phyloP scores from a whole-genome alignment of 2,329 filamentous ascomycete species.

The Pleomassaria siparia region DNA sequence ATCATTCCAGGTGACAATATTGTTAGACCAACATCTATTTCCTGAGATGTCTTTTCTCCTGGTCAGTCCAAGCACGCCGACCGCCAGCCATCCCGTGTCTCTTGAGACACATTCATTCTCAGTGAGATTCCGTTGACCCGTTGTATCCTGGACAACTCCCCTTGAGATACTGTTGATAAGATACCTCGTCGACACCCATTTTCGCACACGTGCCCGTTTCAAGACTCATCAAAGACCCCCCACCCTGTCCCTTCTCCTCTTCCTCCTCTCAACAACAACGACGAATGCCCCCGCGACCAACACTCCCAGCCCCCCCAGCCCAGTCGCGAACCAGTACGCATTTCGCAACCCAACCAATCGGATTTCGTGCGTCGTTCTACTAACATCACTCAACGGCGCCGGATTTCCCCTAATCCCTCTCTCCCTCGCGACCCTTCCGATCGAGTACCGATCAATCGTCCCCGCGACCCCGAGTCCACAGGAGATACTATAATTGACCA shows the following conservation, averaged over 20 bases:
- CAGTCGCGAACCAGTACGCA: constrained; percentile 18
- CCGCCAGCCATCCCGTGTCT: too few species aligned
- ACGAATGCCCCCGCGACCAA: constrained; percentile 16
- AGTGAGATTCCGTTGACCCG: too few species aligned
- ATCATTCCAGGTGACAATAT: too few species aligned
- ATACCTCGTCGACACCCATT: too few species aligned
- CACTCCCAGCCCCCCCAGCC: constrained; percentile 18
- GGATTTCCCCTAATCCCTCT: constrained; percentile 7
- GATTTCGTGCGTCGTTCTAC: constrained; percentile 3
- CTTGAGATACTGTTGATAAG: too few species aligned
- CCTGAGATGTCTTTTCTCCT: too few species aligned
- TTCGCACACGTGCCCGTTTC: too few species aligned
- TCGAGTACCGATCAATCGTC: constrained; percentile 51
- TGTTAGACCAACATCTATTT: too few species aligned
- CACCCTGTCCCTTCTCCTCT: constrained; percentile 3
- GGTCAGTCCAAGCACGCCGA: too few species aligned
- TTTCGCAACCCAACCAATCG: constrained; percentile 16
- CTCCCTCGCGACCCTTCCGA: constrained; percentile 7
- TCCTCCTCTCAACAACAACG: constrained; percentile 12
- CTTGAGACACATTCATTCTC: too few species aligned
- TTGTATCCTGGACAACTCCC: too few species aligned
- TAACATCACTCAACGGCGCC: constrained; percentile 9
- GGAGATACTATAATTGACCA: constrained; percentile 70
- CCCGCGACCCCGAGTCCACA: constrained; percentile 67
- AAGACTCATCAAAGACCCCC: neutral